phyloP scores from a whole-genome alignment of 2,329 filamentous ascomycete genomes.

The Zasmidium angulare region DNA sequence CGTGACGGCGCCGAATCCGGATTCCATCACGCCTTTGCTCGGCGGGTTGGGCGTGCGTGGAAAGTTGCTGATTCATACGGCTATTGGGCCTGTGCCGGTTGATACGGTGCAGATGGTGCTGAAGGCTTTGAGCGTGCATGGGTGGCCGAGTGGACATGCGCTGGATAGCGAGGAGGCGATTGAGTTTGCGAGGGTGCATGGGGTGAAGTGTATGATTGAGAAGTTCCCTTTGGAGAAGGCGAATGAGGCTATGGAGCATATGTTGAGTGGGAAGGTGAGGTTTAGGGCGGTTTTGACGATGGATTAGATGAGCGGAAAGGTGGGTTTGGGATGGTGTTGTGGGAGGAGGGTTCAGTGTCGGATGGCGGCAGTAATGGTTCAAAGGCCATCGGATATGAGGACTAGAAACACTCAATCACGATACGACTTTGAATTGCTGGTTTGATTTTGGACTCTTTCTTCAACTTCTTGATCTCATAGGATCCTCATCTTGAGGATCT shows the following conservation, averaged over 20 bases:
- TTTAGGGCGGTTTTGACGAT: conserved; percentile 55
- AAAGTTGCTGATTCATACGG: conserved; percentile 61
- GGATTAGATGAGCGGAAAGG: conserved; percentile 32
- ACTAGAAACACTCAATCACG: too few species aligned
- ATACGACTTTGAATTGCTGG: too few species aligned
- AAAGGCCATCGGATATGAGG: too few species aligned
- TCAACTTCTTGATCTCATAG: too few species aligned
- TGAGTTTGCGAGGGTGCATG: conserved; percentile 48
- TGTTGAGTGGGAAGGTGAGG: conserved; percentile 51
- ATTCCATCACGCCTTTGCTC: conserved; percentile 55
- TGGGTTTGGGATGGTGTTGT: neutral
- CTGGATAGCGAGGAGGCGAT: conserved; percentile 56
- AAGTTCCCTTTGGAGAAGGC: conserved; percentile 53
- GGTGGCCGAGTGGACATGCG: conserved; percentile 56
- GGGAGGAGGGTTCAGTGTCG: too few species aligned
- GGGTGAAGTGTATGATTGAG: conserved; percentile 54
- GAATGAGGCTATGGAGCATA: conserved; percentile 51
- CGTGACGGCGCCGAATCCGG: conserved; percentile 61
- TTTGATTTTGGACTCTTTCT: too few species aligned
- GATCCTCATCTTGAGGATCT: too few species aligned
- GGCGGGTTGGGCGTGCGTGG: conserved; percentile 56
- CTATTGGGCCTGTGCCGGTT: conserved; percentile 46
- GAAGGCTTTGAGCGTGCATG: conserved; percentile 50
- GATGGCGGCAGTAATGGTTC: too few species aligned
- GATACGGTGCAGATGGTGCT: conserved; percentile 46